Evolutionary conservation across 208 protist species (phyloP).

Genomic region (Sergeia podlipaevii): DNA sequence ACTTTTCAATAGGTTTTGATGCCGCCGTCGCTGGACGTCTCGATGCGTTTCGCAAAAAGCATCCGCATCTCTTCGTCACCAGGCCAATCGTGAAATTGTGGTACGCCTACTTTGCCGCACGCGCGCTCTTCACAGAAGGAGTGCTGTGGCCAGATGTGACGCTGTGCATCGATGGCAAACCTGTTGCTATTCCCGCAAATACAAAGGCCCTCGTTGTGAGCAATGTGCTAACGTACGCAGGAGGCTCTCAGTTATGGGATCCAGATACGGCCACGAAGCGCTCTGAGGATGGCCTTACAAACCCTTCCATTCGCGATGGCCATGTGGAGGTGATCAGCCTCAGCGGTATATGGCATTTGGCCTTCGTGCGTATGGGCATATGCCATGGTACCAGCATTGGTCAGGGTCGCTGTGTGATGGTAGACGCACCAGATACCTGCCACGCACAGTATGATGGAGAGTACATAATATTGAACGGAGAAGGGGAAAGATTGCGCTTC

Average conservation of each 20-base stretch:
- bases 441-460: conserved; percentile 60
- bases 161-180: conserved; percentile 27
- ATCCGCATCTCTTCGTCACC: conserved; percentile 33
- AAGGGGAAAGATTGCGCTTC: no score
- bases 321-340: conserved; percentile 40
- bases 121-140: conserved; percentile 26
- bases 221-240: conserved; percentile 59
- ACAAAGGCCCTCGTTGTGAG: conserved; percentile 48
- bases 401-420: conserved; percentile 27
- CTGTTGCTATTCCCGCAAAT: conserved; percentile 21
- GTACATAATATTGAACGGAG: no score
- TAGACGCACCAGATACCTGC: conserved; percentile 17
- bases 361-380: conserved; percentile 35
- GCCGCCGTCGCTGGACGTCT: conserved; percentile 34
- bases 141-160: conserved; percentile 5
- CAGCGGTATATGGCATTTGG: conserved; percentile 54
- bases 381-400: conserved; percentile 42
- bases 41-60: conserved; percentile 25
- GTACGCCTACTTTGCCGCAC: conserved; percentile 47
- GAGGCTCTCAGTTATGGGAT: conserved; percentile 45
- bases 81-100: conserved; percentile 54
- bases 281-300: not conserved
- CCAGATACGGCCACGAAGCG: conserved; percentile 1
- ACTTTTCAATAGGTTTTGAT: conserved; percentile 71
- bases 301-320: conserved; percentile 30